Base-by-base conservation (phyloP, 163 green algal genomes). In the Prototheca cutis region DNA sequence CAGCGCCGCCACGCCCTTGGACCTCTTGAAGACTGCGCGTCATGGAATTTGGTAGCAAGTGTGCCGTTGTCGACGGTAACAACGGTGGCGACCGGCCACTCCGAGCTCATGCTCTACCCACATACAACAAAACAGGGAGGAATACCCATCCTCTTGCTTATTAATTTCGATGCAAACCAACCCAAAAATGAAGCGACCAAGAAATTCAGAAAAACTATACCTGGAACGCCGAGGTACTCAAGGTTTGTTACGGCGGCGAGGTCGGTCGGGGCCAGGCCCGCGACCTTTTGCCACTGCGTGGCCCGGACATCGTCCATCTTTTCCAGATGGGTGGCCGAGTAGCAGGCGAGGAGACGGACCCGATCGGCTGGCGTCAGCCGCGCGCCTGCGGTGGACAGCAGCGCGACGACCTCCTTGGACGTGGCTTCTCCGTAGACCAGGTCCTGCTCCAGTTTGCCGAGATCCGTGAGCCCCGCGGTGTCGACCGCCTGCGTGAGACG, bases 391-490 rank as follows among this genome's bases (percentile, higher is more conserved):
- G 47, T 18, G 55, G n/a, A 28, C 10, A 95, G 80, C 61, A 88
- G 84, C 4, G 75, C 71, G 53, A 95, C 83, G 34, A 97, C 67
- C 51, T 97, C 90, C 72, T 91, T 94, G 62, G 57, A 78, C 40
- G 65, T 89, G 40, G 86, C 87, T 18, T 96, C 89, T 0, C 90
- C 91, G 67, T 89, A 94, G 40, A 97, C 77, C 33, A 93, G 53
- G 63, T 91, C 86, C 68, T 94, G 86, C 70, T 96, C 90, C 66
- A 97, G 66, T 56, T 84, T 84, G 3, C 88, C 90, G 32, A 96
- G 52, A n/a, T 70, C 56, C 2, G 74, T 79, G 45, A 98, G 77
- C 17, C 57, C 45, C 17, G 76, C 55, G 28, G 66, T 64, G 3
- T 90, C 80, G 23, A 87, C 80, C 7, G 62, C 40, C 6, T 40